Percentiles rank a stretch among this genome's conserved stretches.
These are phyloP conservation scores for Aeschynomene evenia DNA, from an alignment of 306 rosid species.

Conservation along the genomic window DNA sequence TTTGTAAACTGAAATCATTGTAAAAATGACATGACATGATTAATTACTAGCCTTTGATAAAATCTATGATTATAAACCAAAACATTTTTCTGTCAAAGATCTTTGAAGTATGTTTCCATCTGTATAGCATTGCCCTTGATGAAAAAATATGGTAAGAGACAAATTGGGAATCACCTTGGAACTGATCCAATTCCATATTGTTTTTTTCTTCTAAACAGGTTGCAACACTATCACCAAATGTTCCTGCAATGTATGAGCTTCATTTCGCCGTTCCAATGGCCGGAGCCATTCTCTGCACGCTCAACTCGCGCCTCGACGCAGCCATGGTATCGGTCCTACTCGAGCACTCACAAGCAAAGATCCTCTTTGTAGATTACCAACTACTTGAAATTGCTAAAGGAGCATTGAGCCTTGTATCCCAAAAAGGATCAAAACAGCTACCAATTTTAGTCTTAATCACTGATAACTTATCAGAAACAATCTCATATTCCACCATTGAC, in stretches of 20 bases:
- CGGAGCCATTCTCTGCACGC: conserved; percentile 73
- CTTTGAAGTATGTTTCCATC: no score
- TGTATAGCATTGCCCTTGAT: not conserved
- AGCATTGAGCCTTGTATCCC: conserved; percentile 49
- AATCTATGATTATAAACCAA: no score
- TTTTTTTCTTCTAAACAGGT: conserved; percentile 67
- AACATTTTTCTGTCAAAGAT: no score
- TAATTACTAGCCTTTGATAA: no score
- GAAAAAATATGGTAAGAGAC: not conserved
- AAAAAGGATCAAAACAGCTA: conserved; percentile 14
- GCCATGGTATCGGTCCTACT: conserved; percentile 53
- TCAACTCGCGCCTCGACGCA: conserved; percentile 67
- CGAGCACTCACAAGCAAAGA: conserved; percentile 67
- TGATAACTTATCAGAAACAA: no score
- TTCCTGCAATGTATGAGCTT: conserved; percentile 91
- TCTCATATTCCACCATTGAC: conserved; percentile 25
- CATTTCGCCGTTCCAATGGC: conserved; percentile 97
- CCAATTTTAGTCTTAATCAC: conserved; percentile 59
- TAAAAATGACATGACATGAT: no score
- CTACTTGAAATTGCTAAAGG: conserved; percentile 52
- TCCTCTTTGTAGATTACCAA: conserved; percentile 72
- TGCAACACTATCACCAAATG: conserved; percentile 75
- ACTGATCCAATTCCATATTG: conserved; percentile 20
- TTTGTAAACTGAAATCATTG: no score
- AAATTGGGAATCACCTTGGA: not conserved